Conservation (phyloP, 805 yeast species). For the Candida mattraensis region DNA sequence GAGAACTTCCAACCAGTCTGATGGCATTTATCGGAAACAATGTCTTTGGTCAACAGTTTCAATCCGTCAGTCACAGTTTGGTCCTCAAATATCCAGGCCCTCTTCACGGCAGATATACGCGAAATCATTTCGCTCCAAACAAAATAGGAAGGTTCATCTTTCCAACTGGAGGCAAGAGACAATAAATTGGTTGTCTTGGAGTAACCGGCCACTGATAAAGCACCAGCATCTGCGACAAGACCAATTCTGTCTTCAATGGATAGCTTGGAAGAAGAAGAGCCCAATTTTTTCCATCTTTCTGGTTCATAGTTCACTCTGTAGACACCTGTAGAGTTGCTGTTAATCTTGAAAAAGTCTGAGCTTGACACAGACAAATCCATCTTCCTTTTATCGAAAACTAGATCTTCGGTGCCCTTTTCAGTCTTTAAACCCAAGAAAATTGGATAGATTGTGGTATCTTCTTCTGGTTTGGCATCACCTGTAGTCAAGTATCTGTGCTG, state of each 20-base stretch:
- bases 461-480: conserved; percentile 64
- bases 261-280: conserved; percentile 38
- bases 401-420: conserved; percentile 28
- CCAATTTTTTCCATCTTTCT: conserved; percentile 37
- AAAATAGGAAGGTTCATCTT: conserved; percentile 42
- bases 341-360: conserved; percentile 45
- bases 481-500: conserved; percentile 67
- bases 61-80: conserved; percentile 33
- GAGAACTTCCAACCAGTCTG: conserved; percentile 81
- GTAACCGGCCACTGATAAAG: conserved; percentile 50
- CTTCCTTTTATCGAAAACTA: conserved; percentile 29
- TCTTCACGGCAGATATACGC: conserved; percentile 35
- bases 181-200: conserved; percentile 46
- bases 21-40: conserved; percentile 30
- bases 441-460: conserved; percentile 61
- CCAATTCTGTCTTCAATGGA: conserved; percentile 55
- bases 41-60: conserved; percentile 32
- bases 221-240: conserved; percentile 53
- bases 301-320: conserved; percentile 53
- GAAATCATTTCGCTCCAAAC: conserved; percentile 59
- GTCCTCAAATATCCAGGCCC: conserved; percentile 41
- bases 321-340: conserved; percentile 52
- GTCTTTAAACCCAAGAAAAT: conserved; percentile 44
- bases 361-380: conserved; percentile 16
- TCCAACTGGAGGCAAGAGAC: conserved; percentile 41